Conservation (phyloP, 306 rosid species). For the Ormosia semicastrata region DNA sequence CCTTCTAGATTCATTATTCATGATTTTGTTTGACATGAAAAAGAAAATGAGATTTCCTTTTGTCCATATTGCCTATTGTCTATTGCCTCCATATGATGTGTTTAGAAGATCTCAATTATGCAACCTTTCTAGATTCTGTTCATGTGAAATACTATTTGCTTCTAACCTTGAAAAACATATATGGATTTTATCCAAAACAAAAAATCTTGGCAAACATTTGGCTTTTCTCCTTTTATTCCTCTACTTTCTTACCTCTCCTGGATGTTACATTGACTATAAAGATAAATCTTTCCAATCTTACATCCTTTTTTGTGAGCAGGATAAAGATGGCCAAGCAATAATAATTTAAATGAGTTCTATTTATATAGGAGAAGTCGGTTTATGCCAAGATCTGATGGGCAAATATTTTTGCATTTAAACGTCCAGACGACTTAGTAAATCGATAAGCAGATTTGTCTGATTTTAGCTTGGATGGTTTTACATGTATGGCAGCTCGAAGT, state of each 20-base stretch:
- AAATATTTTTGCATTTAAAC: not conserved
- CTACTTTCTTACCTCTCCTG: not conserved
- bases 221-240: not conserved
- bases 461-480: too few relatives aligned
- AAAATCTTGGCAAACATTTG: not conserved
- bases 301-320: conserved; percentile 50
- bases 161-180: not conserved
- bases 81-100: not conserved
- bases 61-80: not conserved
- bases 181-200: not conserved
- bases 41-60: not conserved
- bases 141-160: not conserved
- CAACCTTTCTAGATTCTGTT: not conserved
- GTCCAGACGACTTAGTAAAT: too few relatives aligned
- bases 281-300: not conserved
- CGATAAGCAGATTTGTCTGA: too few relatives aligned
- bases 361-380: conserved; percentile 65
- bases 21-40: not conserved
- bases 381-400: not conserved
- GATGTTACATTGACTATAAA: conserved; percentile 2
- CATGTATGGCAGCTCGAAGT: too few relatives aligned
- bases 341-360: conserved; percentile 65
- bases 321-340: conserved; percentile 90
- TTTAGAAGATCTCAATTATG: conserved; percentile 2
- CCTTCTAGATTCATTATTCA: not conserved